These are phyloP conservation scores for Brassica carinata DNA, from an alignment of 345 rosid genomes.

Conservation along the genomic window DNA sequence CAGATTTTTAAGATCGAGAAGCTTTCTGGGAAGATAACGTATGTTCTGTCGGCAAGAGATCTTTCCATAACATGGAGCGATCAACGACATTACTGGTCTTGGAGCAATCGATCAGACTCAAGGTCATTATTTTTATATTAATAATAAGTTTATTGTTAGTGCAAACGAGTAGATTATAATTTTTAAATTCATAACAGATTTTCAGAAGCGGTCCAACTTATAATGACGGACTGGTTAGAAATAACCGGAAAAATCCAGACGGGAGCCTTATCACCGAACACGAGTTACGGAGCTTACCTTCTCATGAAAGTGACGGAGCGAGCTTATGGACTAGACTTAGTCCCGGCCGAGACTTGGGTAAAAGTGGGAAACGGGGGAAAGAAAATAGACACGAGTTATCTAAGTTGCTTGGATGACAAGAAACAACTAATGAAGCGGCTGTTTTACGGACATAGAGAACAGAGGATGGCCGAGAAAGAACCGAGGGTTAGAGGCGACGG, in stretches of 20 bases:
- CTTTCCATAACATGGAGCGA: constrained; percentile 68
- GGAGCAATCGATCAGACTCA: constrained; percentile 57
- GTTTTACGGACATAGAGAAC: constrained; percentile 13
- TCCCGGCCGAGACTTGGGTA: constrained; percentile 49
- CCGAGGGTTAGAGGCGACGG: constrained; percentile 53
- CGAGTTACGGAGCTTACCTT: constrained; percentile 56
- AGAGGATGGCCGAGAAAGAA: constrained; percentile 16
- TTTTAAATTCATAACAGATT: constrained; percentile 41
- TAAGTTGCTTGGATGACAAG: constrained; percentile 36
- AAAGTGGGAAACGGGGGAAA: constrained; percentile 28
- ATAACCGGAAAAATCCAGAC: constrained; percentile 46
- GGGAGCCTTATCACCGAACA: constrained; percentile 47
- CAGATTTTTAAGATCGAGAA: constrained; percentile 67
- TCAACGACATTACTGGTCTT: constrained; percentile 61
- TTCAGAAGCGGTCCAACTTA: constrained; percentile 46
- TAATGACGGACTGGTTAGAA: constrained; percentile 48
- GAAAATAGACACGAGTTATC: background rate
- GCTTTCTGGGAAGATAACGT: constrained; percentile 57
- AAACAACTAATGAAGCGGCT: constrained; percentile 34
- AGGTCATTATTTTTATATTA: constrained; percentile 36
- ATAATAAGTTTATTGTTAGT: background rate
- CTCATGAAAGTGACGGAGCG: constrained; percentile 43
- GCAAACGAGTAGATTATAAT: background rate
- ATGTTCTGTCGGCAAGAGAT: constrained; percentile 67
- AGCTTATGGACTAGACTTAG: constrained; percentile 54